Evolutionary conservation across 805 yeast genomes (phyloP), one percentile per base, ranked within the genome.

Genomic region (Nakazawaea wickerhamii): DNA sequence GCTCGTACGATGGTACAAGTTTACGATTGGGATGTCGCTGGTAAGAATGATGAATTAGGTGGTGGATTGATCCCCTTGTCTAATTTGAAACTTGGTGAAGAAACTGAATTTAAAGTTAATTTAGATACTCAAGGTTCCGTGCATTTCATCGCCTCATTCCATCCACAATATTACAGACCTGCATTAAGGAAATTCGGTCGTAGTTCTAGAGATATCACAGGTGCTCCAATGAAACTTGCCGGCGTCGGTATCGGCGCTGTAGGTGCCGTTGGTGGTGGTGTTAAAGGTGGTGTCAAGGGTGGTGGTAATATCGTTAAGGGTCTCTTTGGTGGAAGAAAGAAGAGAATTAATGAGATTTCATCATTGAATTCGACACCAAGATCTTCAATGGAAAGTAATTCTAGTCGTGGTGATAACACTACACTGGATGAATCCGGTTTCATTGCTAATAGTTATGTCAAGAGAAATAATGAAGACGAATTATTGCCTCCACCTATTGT

Each of bases 11-110:
- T 59, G 26, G 50, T 81, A 19, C 72, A 71, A 35, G 77, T 81
- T 14, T 75, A 63, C 53, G 93, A 85, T 59, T 85, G 91, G 91
- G 93, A 85, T 61, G 70, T 82, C 56, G 74, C 89, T 19, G 90
- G 86, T 48, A 75, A 71, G 40, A 77, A 81, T 59, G 84, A 78
- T 48, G 56, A 70, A 19, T 59, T 85, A 39, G 90, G 90, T 33
- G 52, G 60, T 26, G 73, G 71, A 6, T 49, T 48, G 1, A 48
- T 84, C 27, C 81, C 81, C 50, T 58, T 81, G 14, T 60, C 75
- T 1, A 47, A 67, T 2, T 50, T 84, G 31, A 65, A 65, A n/a
- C 73, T 80, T 2, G 61, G 61, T 20, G 57, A 68, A 31, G 45
- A 46, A 7, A 53, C 69, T 11, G 65, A 68, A 10, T 67, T 81